phyloP scores from a whole-genome alignment of 1,139 yeast genomes.

The Saccharomyces hybrid region DNA sequence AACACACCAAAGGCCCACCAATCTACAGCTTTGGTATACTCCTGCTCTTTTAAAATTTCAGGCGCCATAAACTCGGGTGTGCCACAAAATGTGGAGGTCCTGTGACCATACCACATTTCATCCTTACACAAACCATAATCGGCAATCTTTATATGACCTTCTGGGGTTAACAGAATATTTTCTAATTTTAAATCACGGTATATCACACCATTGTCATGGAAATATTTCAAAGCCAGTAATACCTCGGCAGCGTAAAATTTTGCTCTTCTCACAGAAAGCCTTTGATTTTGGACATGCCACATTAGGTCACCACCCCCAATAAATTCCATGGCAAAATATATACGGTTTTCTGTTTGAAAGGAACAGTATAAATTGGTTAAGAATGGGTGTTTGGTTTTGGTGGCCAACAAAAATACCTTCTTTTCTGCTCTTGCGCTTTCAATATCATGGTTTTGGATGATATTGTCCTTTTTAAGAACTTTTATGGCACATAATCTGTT shows the following conservation, averaged over 20 bases:
- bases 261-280: slow-evolving; percentile 88
- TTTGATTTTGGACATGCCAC: slow-evolving; percentile 97
- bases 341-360: slow-evolving; percentile 95
- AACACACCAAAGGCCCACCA: slow-evolving; percentile 99
- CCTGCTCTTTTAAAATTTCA: slow-evolving; percentile 86
- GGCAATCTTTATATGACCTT: slow-evolving; percentile 95
- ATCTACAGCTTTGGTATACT: slow-evolving; percentile 88
- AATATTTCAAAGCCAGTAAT: slow-evolving; percentile 76
- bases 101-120: slow-evolving; percentile 84
- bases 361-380: slow-evolving; percentile 86
- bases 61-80: slow-evolving; percentile 99
- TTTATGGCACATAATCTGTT: slow-evolving; percentile 84
- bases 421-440: slow-evolving; percentile 92
- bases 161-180: slow-evolving; percentile 77
- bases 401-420: slow-evolving; percentile 85
- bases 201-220: slow-evolving; percentile 93
- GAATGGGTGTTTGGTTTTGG: slow-evolving; percentile 86
- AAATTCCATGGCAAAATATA: slow-evolving; percentile 97
- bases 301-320: slow-evolving; percentile 96
- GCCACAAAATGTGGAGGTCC: slow-evolving; percentile 96
- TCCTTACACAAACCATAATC: slow-evolving; percentile 97
- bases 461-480: slow-evolving; percentile 72
- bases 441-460: slow-evolving; percentile 91
- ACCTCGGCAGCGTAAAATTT: slow-evolving; percentile 98
- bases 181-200: slow-evolving; percentile 95